Evolutionary conservation across 2,329 filamentous ascomycete genomes (phyloP).

Genomic region (Alternaria ethzedia): DNA sequence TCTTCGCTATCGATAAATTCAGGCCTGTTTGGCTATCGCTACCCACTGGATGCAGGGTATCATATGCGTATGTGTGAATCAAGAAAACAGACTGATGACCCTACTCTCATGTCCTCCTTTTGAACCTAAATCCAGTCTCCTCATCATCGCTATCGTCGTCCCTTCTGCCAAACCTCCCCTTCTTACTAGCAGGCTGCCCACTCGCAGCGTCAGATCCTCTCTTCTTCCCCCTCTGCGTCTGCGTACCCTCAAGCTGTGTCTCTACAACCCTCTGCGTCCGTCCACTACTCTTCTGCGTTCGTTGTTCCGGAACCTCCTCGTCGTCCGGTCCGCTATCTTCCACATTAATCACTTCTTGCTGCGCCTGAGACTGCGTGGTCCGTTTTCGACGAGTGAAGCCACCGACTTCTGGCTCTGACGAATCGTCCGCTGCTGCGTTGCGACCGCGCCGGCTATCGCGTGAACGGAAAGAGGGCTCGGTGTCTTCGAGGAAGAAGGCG

Average conservation of each 20-base stretch:
- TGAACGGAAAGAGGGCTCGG: conserved; percentile 25
- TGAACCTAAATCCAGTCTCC: conserved; percentile 63
- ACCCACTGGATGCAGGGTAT: conserved; percentile 1
- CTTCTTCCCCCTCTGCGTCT: conserved; percentile 39
- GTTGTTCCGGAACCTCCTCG: conserved; percentile 24
- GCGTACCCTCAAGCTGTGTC: conserved; percentile 40
- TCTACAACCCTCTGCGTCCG: conserved; percentile 35
- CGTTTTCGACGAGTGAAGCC: conserved; percentile 37
- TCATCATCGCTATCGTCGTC: conserved; percentile 64
- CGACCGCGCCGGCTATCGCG: conserved; percentile 14
- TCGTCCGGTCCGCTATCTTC: conserved; percentile 42
- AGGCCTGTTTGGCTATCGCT: not conserved
- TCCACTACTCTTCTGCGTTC: conserved; percentile 32
- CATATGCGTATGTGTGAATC: not conserved
- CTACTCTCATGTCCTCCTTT: conserved; percentile 32
- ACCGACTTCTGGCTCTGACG: conserved; percentile 37
- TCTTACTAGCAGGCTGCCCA: conserved; percentile 39
- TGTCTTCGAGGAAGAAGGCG: conserved; percentile 72
- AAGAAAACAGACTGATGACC: not conserved
- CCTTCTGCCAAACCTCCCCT: conserved; percentile 24
- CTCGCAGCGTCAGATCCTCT: conserved; percentile 29
- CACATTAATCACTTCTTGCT: conserved; percentile 33
- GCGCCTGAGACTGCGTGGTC: conserved; percentile 4
- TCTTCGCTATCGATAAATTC: no score
- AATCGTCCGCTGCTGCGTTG: conserved; percentile 16